A percentile compares a stretch with the other conserved stretches of the same genome.
Conservation (phyloP, 306 rosid species). For the Boehmeria nivea region DNA sequence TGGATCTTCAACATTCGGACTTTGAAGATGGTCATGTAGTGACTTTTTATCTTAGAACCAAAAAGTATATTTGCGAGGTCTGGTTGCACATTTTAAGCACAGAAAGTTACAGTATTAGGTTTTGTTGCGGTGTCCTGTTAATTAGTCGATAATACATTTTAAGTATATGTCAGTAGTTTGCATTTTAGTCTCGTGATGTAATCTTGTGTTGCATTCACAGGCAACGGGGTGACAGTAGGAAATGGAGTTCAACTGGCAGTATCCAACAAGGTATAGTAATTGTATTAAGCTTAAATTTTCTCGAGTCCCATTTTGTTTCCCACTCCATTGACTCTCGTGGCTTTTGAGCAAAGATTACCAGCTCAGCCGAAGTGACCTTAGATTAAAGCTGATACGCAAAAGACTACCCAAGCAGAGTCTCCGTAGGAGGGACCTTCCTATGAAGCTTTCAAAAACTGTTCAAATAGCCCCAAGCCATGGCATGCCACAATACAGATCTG, state of each 20-base stretch:
- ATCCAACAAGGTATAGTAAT: slow-evolving; percentile 28
- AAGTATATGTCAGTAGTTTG: too few species aligned
- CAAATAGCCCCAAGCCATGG: too few species aligned
- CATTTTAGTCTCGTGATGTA: background rate
- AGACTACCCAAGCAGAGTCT: slow-evolving; percentile 27
- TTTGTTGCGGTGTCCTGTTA: too few species aligned
- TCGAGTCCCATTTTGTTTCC: background rate
- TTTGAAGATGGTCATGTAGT: too few species aligned
- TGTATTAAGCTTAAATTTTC: background rate
- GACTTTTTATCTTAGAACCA: too few species aligned
- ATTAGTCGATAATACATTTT: too few species aligned
- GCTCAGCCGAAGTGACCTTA: slow-evolving; percentile 48
- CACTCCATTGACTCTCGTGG: slow-evolving; percentile 17
- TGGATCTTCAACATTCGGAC: too few species aligned
- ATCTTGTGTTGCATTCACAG: slow-evolving; percentile 19
- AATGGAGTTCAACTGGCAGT: slow-evolving; percentile 16
- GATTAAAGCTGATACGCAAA: slow-evolving; percentile 46
- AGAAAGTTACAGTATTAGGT: too few species aligned
- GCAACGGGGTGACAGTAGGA: slow-evolving; percentile 35
- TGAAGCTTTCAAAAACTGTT: too few species aligned
- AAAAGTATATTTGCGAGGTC: too few species aligned
- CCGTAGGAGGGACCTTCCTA: slow-evolving; percentile 26
- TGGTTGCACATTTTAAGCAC: too few species aligned
- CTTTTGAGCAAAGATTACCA: slow-evolving; percentile 25
- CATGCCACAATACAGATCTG: slow-evolving; percentile 24